These are phyloP conservation scores for Tolypocladium sp. DNA, from an alignment of 2,329 filamentous ascomycete species.

Conservation along the genomic window DNA sequence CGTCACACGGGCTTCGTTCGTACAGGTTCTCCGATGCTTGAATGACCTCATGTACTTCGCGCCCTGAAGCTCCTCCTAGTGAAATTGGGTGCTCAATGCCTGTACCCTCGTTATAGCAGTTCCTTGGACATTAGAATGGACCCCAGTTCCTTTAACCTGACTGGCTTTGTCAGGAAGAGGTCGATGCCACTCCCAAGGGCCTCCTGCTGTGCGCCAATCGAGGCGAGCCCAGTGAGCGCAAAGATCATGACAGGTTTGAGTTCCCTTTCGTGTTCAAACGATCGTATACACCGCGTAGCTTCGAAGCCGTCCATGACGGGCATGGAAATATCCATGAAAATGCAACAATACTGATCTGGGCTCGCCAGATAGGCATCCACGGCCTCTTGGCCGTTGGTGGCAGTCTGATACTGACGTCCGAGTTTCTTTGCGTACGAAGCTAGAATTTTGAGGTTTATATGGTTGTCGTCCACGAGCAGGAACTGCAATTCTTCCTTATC, in stretches of 20 bases:
- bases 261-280: conserved; percentile 29
- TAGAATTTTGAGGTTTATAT: conserved; percentile 23
- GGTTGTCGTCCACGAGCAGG: conserved; percentile 26
- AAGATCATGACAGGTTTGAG: conserved; percentile 33
- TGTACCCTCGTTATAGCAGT: not conserved
- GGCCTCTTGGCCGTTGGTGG: conserved; percentile 17
- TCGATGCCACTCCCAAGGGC: conserved; percentile 41
- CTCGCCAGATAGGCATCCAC: conserved; percentile 11
- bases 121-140: not conserved
- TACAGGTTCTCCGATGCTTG: not conserved
- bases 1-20: not conserved
- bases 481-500: not conserved
- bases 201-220: conserved; percentile 36
- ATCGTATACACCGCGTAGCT: conserved; percentile 34
- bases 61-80: too few relatives aligned
- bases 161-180: conserved; percentile 42
- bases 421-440: conserved; percentile 18
- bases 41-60: too few relatives aligned
- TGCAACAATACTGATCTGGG: conserved; percentile 9
- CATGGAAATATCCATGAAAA: conserved; percentile 42
- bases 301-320: conserved; percentile 41
- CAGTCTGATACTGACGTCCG: conserved; percentile 9
- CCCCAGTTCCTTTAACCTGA: conserved; percentile 22
- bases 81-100: not conserved
- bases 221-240: conserved; percentile 40